Evolutionary conservation across 106 monocot genomes (phyloP), one percentile per base, ranked within the genome.

Genomic region (Dendrobium chrysotoxum): DNA sequence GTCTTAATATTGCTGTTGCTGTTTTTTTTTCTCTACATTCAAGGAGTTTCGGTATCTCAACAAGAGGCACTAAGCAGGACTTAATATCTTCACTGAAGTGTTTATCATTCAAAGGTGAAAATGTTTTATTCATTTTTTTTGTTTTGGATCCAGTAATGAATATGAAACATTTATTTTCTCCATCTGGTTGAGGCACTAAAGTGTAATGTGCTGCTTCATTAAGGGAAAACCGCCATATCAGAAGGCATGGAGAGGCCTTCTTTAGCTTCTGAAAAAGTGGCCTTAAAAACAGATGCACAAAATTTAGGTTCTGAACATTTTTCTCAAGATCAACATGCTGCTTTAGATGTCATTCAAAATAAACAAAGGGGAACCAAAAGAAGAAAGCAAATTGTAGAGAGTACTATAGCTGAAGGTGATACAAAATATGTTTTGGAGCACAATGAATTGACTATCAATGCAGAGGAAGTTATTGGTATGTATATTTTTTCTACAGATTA

Each of bases 21-120:
- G 21, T 28, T 81, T 20, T 55, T n/a, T 78, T 23, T 71, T 80
- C 3, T 13, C 44, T 39, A 40, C 72, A 70, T 50, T 82, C 13
- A 81, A 94, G 94, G 79, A 86, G 74, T 53, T 82, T 86, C 70
- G 88, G 90, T 47, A 78, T 96, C 53, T 83, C 89, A n/a, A 57
- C 81, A 15, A 92, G 84, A 77, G 92, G 97, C 61, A 89, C 16
- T 40, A 94, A 97, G 55, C 83, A 92, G 70, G 90, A 97, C 7
- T 87, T 97, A 8, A 79, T 94, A 35, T 87, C 88, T 50, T 89
- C 94, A 1, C 74, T 97, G 61, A 85, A 81, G 76, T 46, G 38
- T 61, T 87, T 81, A 76, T 84, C 83, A 15, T 44, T 13, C 21
- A 71, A 76, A 15, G 72, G 44, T 20, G 83, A 81, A 77, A 75